These are phyloP conservation scores for Coleophoma cylindrospora DNA, from an alignment of 2,329 filamentous ascomycete genomes.

Conservation along the genomic window DNA sequence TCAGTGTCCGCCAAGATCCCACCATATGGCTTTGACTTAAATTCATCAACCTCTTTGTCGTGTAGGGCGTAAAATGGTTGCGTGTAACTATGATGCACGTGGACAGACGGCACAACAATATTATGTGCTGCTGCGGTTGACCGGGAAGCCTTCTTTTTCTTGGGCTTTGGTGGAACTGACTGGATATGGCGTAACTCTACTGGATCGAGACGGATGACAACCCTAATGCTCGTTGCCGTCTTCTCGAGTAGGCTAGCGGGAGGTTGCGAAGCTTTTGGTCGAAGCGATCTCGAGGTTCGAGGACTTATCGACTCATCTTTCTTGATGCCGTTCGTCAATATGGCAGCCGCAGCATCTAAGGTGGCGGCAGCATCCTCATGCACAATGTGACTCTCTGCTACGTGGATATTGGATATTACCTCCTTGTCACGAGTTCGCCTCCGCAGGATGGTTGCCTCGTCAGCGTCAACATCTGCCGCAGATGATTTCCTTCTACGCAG, in stretches of 20 bases:
- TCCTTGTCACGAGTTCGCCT: conserved; percentile 37
- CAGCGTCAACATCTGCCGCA: conserved; percentile 54
- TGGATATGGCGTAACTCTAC: conserved; percentile 56
- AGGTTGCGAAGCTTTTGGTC: conserved; percentile 39
- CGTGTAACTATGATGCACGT: conserved; percentile 45
- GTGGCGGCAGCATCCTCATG: neutral
- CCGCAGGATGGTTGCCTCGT: conserved; percentile 47
- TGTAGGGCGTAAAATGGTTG: conserved; percentile 85
- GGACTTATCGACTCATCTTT: conserved; percentile 24
- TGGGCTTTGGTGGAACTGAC: conserved; percentile 51
- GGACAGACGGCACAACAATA: conserved; percentile 28
- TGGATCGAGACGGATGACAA: conserved; percentile 55
- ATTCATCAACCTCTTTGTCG: conserved; percentile 83
- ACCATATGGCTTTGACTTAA: conserved; percentile 90
- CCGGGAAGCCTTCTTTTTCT: conserved; percentile 37
- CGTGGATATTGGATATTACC: conserved; percentile 3
- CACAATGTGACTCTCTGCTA: conserved; percentile 4
- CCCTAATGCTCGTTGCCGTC: conserved; percentile 34
- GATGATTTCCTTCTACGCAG: conserved; percentile 83
- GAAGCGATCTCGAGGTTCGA: conserved; percentile 51
- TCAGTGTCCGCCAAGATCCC: conserved; percentile 86
- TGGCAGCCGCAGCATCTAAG: neutral
- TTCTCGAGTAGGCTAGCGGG: conserved; percentile 33
- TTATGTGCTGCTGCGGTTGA: conserved; percentile 34
- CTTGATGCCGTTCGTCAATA: conserved; percentile 14